Base-by-base conservation (phyloP, 2,329 filamentous ascomycete genomes). In the Ceratocystiopsis sp. region DNA sequence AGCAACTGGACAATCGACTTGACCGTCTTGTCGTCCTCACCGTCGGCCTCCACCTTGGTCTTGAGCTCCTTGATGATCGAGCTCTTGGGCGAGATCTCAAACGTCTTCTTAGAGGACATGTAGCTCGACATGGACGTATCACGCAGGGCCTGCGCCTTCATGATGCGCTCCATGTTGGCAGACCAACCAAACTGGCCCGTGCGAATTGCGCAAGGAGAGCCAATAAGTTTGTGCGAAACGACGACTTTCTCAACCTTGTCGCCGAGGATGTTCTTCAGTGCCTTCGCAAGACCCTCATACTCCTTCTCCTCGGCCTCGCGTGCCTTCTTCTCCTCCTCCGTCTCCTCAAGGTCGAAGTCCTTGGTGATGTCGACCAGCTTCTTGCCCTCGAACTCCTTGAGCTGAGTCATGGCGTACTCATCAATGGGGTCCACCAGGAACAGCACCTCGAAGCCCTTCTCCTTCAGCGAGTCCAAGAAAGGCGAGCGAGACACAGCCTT, bases 81-180 rank as follows among this genome's bases (percentile, higher is more conserved):
- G 57, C 85, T 94, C 76, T 91, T 89, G 65, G 91, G 91, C n/a
- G 91, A 96, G 68, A 98, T 96, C 75, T 98, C 91, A 56, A 98
- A 96, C 32, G 91, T 98, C 85, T 98, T 98, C 87, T 98, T 98
- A 64, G 89, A 96, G 53, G 85, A 93, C 91, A 98, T 98, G 84
- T 98, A 98, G 57, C 85, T 93, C 69, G 78, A 85, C 91, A 98
- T 98, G 59, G 87, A 95, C 55, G 91, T 98, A 72, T 98, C 91
- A 71, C 91, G 91, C 59, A 98, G 89, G 60, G 91, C 91, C 75
- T 98, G 91, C 25, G 91, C 91, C 82, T 98, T 98, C 91, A 98
- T 98, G 80, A 98, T 98, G 75, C 91, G 91, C 78, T 98, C 91
- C 91, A 98, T 98, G 79, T 98, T 98, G 63, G 91, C 91, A 46